Conservation (phyloP, 2,329 filamentous ascomycete genomes). For the Penicillium sp. region DNA sequence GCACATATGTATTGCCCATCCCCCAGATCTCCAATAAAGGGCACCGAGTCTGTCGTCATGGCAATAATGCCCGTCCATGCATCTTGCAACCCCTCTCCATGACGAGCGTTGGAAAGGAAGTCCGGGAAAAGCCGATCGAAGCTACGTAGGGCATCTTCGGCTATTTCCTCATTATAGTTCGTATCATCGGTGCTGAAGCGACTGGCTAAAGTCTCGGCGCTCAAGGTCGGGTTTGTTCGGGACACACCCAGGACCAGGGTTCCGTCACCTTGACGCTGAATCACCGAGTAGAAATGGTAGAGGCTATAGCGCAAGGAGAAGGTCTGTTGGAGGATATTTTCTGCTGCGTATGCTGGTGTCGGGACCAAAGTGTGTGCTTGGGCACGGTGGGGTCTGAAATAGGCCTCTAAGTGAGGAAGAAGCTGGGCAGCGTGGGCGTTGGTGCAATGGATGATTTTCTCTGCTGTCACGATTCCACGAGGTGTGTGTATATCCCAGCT, state of each 20-base stretch:
- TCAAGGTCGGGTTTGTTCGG: constrained; percentile 40
- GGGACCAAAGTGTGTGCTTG: constrained; percentile 46
- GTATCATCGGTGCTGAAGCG: constrained; percentile 40
- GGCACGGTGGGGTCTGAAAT: constrained; percentile 43
- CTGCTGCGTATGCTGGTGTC: constrained; percentile 32
- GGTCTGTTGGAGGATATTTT: constrained; percentile 35
- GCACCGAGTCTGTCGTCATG: constrained; percentile 46
- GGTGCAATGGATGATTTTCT: constrained; percentile 23
- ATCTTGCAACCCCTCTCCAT: constrained; percentile 45
- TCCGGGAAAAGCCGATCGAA: constrained; percentile 37
- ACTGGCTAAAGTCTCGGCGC: constrained; percentile 25
- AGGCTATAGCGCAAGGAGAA: constrained; percentile 46
- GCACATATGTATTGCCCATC: constrained; percentile 47
- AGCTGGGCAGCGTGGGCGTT: constrained; percentile 24
- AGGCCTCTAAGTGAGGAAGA: constrained; percentile 19
- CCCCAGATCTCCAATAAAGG: constrained; percentile 44
- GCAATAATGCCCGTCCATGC: constrained; percentile 48
- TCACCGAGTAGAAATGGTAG: constrained; percentile 49
- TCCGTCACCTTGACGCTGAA: constrained; percentile 43
- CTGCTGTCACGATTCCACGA: constrained; percentile 13
- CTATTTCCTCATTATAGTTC: constrained; percentile 39
- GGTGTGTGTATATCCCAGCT: constrained; percentile 19
- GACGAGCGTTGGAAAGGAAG: constrained; percentile 10
- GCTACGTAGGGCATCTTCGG: constrained; percentile 34
- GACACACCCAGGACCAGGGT: constrained; percentile 44